Conservation (phyloP, 495 filamentous ascomycete genomes). For the Neurospora sp. region DNA sequence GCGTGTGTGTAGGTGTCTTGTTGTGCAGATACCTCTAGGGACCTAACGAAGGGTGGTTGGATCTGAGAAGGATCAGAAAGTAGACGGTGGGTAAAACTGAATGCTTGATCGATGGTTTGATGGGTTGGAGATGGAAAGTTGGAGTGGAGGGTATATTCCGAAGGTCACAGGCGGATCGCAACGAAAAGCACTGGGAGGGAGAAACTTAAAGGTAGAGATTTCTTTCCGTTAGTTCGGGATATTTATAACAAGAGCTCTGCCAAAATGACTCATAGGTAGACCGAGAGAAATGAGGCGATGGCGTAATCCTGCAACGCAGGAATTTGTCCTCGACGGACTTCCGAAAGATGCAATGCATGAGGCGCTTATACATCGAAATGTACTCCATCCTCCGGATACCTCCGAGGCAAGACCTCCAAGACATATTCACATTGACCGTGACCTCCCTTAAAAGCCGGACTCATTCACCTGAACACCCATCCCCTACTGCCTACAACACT, state of each 20-base stretch:
- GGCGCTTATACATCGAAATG: neutral
- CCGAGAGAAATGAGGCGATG: neutral
- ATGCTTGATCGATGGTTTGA: neutral
- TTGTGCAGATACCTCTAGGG: neutral
- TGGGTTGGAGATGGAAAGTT: neutral
- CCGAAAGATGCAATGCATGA: neutral
- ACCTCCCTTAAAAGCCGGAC: no score
- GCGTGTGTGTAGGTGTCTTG: neutral
- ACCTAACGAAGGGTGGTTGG: neutral
- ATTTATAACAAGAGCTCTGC: neutral
- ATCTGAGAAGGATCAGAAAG: neutral
- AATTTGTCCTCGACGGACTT: neutral
- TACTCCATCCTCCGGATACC: neutral
- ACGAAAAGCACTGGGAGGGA: neutral
- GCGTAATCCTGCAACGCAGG: neutral
- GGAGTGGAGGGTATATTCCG: neutral
- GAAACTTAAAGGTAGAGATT: neutral
- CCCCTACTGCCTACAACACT: no score
- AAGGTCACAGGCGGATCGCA: neutral
- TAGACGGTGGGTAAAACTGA: neutral
- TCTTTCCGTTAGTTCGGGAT: no score
- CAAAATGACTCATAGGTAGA: neutral
- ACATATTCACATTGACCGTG: no score
- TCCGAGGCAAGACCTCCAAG: neutral
- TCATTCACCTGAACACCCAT: no score